Evolutionary conservation across 805 yeast genomes (phyloP).

Genomic region (Candida endomychidarum): DNA sequence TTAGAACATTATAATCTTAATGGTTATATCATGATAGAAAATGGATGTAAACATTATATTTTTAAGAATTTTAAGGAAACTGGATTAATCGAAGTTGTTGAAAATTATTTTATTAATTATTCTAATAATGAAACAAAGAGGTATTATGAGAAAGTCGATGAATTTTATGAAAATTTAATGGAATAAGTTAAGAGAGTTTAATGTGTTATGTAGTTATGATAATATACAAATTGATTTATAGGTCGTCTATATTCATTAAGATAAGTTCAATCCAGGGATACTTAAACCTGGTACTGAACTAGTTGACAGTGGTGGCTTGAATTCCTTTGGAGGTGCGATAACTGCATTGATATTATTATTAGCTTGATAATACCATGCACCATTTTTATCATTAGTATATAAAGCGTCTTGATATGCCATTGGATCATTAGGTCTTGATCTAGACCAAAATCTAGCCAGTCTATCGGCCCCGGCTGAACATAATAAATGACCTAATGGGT

Average conservation of each 20-base stretch:
- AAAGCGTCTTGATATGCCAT: conserved; percentile 78
- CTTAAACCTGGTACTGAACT: conserved; percentile 11
- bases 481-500: conserved; percentile 89
- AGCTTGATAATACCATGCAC: conserved; percentile 49
- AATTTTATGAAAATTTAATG: conserved; percentile 19
- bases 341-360: conserved; percentile 47
- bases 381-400: conserved; percentile 56
- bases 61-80: conserved; percentile 10
- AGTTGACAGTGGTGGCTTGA: conserved; percentile 2
- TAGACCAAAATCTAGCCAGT: conserved; percentile 89
- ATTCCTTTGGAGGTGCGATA: conserved; percentile 23
- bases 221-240: neutral
- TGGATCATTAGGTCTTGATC: conserved; percentile 89
- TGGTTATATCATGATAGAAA: conserved; percentile 25
- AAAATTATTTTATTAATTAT: conserved; percentile 18
- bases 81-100: conserved; percentile 11
- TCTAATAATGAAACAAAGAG: conserved; percentile 22
- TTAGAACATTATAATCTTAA: conserved; percentile 20
- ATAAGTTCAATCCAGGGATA: conserved; percentile 28
- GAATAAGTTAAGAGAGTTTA: neutral
- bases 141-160: conserved; percentile 27
- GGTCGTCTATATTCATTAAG: conserved; percentile 9
- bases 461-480: conserved; percentile 94
- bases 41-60: conserved; percentile 26
- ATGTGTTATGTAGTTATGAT: conserved; percentile 2